phyloP scores from a whole-genome alignment of 805 yeast genomes.

The Candida insectorum region DNA sequence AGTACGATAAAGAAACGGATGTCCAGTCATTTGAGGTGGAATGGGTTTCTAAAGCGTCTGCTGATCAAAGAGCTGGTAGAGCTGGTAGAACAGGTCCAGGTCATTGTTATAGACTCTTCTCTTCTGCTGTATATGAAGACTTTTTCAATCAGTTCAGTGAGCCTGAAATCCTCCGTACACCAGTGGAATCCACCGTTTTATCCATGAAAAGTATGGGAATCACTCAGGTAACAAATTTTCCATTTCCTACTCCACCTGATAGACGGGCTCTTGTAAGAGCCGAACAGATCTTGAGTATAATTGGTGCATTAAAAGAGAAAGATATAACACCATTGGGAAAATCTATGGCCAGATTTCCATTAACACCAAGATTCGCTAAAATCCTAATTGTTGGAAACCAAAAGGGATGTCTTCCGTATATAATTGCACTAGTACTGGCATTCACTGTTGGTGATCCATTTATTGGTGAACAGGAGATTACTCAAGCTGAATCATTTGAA shows the following conservation, averaged over 20 bases:
- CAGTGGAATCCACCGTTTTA: conserved; percentile 92
- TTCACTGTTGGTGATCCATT: conserved; percentile 93
- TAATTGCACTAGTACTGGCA: conserved; percentile 90
- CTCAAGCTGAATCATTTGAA: conserved; percentile 13
- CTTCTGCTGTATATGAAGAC: conserved; percentile 90
- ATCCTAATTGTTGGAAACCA: conserved; percentile 88
- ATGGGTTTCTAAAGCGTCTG: conserved; percentile 94
- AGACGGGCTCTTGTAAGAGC: conserved; percentile 58
- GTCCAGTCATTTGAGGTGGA: conserved; percentile 89
- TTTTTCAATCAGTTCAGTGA: conserved; percentile 77
- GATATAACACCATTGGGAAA: conserved; percentile 74
- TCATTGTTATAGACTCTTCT: conserved; percentile 86
- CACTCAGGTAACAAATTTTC: conserved; percentile 84
- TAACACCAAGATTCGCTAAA: conserved; percentile 90
- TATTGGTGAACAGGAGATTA: conserved; percentile 64
- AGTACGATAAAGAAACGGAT: conserved; percentile 76
- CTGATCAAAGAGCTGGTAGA: conserved; percentile 93
- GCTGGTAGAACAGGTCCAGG: conserved; percentile 99
- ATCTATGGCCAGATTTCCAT: conserved; percentile 86
- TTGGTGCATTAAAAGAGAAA: conserved; percentile 71
- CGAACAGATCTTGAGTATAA: conserved; percentile 57
- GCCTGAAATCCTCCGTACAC: conserved; percentile 94
- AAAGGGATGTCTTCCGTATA: conserved; percentile 76
- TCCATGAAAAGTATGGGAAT: conserved; percentile 98
- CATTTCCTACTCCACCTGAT: conserved; percentile 94